These are phyloP conservation scores for Psilocybe cubensis DNA, from an alignment of 768 basidiomycete genomes.

Conservation along the genomic window DNA sequence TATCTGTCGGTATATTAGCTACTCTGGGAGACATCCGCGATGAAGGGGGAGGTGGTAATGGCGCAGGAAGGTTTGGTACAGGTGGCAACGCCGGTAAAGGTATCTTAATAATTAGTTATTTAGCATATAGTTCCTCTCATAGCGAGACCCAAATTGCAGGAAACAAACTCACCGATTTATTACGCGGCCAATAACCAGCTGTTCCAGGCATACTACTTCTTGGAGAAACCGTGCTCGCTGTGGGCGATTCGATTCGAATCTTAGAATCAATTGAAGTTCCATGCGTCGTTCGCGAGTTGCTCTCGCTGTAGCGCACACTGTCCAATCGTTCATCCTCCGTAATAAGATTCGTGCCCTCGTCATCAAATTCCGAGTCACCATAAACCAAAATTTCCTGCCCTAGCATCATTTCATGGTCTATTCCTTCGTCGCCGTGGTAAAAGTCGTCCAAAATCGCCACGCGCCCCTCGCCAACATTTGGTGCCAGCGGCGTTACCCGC, in stretches of 20 bases:
- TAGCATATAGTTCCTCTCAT: too few relatives aligned
- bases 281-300: conserved; percentile 7
- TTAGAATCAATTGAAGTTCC: conserved; percentile 17
- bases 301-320: neutral
- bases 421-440: too few relatives aligned
- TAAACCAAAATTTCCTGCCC: too few relatives aligned
- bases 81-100: conserved; percentile 7
- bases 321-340: conserved; percentile 11
- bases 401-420: too few relatives aligned
- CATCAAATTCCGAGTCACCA: conserved; percentile 4
- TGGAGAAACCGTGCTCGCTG: conserved; percentile 15
- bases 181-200: neutral
- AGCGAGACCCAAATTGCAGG: too few relatives aligned
- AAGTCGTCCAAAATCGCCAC: too few relatives aligned
- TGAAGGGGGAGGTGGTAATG: neutral
- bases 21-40: too few relatives aligned
- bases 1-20: neutral
- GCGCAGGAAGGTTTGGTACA: conserved; percentile 7
- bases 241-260: conserved; percentile 18
- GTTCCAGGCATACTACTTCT: neutral
- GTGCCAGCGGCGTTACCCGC: too few relatives aligned
- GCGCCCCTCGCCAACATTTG: too few relatives aligned
- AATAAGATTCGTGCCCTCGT: conserved; percentile 12
- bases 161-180: neutral
- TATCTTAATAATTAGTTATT: too few relatives aligned